Evolutionary conservation across 768 basidiomycete species (phyloP).

Genomic region (Phaeotremella skinneri): DNA sequence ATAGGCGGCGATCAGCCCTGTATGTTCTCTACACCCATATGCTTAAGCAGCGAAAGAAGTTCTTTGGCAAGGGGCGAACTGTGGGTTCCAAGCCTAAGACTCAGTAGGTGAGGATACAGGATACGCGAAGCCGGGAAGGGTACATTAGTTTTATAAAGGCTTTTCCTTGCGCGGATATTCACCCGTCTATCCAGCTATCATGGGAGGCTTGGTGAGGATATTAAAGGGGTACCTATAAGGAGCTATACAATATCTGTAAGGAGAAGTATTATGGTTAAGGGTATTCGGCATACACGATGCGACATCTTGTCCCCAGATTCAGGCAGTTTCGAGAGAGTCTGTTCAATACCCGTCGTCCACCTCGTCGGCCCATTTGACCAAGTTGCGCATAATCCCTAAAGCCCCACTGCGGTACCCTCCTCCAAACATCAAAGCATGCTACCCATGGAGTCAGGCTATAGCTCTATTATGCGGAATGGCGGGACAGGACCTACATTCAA

Average conservation of each 20-base stretch:
- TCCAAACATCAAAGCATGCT: slow-evolving; percentile 49
- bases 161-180: no score
- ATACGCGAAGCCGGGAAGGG: slow-evolving; percentile 2
- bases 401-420: slow-evolving; percentile 37
- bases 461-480: background rate
- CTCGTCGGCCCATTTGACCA: slow-evolving; percentile 31
- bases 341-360: slow-evolving; percentile 1
- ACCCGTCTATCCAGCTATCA: no score
- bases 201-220: no score
- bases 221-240: no score
- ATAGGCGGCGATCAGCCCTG: slow-evolving; percentile 51
- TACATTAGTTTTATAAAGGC: no score
- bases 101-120: slow-evolving; percentile 9
- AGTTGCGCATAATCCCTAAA: slow-evolving; percentile 34
- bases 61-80: slow-evolving; percentile 53
- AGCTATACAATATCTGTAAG: no score
- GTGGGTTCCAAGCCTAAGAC: slow-evolving; percentile 17
- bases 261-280: no score
- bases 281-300: no score
- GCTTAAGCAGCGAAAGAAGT: slow-evolving; percentile 61
- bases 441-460: background rate
- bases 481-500: slow-evolving; percentile 34
- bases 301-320: no score
- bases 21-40: slow-evolving; percentile 64
- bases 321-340: no score